Percentiles rank a stretch among this genome's conserved stretches.
Conservation (phyloP, 768 basidiomycete genomes). For the Boletus rubroflammeus region DNA sequence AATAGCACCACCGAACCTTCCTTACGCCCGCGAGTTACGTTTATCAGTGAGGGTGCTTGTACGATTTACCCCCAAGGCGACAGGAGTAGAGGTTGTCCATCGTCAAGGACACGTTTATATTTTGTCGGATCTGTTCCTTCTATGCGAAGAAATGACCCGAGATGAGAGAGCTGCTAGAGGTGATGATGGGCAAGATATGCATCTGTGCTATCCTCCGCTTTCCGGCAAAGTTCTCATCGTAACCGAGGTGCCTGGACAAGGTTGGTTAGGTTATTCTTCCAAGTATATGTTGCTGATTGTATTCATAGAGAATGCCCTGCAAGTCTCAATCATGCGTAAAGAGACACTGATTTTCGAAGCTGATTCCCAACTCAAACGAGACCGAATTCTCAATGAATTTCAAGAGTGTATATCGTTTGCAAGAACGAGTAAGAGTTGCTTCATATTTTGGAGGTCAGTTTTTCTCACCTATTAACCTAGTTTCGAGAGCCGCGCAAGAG, state of each 20-base stretch:
- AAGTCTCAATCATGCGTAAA: conserved; percentile 83
- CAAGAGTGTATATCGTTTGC: conserved; percentile 85
- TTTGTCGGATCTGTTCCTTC: conserved; percentile 87
- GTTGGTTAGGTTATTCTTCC: conserved; percentile 36
- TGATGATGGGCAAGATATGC: conserved; percentile 74
- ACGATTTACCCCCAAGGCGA: conserved; percentile 71
- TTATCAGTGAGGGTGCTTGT: conserved; percentile 69
- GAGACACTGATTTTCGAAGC: conserved; percentile 72
- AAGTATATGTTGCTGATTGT: conserved; percentile 11
- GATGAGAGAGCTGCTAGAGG: conserved; percentile 53
- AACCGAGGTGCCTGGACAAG: conserved; percentile 54
- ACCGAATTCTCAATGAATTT: conserved; percentile 66
- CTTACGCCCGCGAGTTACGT: conserved; percentile 75
- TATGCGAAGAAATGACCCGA: conserved; percentile 80
- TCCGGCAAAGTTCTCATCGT: conserved; percentile 90
- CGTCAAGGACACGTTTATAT: conserved; percentile 79
- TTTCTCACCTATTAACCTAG: conserved; percentile 31
- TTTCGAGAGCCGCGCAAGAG: conserved; percentile 56
- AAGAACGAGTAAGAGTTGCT: conserved; percentile 50
- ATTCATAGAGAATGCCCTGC: conserved; percentile 61
- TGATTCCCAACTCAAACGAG: conserved; percentile 53
- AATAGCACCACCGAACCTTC: conserved; percentile 75
- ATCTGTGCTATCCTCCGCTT: conserved; percentile 90
- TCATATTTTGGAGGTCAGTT: neutral
- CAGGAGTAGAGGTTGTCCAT: conserved; percentile 73